A percentile compares a stretch with the other conserved stretches of the same genome.
Conservation (phyloP, 192 early-diverging fungal species). For the Mycoemilia scoparia region DNA sequence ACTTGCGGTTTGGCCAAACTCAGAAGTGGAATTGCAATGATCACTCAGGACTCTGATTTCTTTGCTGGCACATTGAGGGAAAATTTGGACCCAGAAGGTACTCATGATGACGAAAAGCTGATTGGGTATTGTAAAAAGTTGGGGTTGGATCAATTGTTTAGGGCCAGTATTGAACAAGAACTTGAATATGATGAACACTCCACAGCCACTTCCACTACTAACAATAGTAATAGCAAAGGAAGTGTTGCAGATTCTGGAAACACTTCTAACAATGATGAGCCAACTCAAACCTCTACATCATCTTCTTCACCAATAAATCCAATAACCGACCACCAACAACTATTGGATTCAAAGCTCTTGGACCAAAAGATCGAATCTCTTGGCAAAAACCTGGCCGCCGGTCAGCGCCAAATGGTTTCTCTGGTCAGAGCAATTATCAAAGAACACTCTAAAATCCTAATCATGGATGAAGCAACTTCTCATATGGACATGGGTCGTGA, state of each 20-base stretch:
- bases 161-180: constrained; percentile 1
- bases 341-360: constrained; percentile 2
- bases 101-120: constrained; percentile 15
- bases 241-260: background rate
- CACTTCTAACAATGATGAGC: constrained; percentile 1
- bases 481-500: constrained; percentile 31
- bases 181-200: constrained; percentile 1
- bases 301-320: too few species aligned
- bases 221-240: constrained; percentile 32
- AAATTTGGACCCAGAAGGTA: constrained; percentile 67
- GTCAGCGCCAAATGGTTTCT: constrained; percentile 46
- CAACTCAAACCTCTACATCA: constrained; percentile 2
- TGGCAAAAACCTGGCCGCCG: constrained; percentile 11
- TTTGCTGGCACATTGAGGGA: constrained; percentile 47
- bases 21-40: constrained; percentile 34
- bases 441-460: constrained; percentile 29
- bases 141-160: background rate
- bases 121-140: background rate
- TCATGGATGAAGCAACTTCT: constrained; percentile 54
- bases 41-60: constrained; percentile 58
- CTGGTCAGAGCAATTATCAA: constrained; percentile 38
- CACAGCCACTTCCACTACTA: constrained; percentile 18
- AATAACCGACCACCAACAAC: too few species aligned
- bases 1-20: constrained; percentile 33
- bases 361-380: background rate